Conservation (phyloP, 2,329 filamentous ascomycete genomes). For the Pseudogymnoascus sp. region DNA sequence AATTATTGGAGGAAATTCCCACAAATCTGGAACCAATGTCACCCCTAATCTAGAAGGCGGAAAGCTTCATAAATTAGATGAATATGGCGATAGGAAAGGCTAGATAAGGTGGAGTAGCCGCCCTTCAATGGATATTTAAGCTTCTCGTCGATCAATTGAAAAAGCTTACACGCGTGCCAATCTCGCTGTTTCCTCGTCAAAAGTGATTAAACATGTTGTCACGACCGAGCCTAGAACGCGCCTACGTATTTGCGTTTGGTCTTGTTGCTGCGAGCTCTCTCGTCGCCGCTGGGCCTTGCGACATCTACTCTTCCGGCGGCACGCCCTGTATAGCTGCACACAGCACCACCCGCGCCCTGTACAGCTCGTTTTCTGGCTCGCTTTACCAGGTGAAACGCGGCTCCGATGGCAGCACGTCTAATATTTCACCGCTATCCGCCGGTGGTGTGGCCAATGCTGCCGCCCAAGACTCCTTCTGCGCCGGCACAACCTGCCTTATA, state of each 20-base stretch:
- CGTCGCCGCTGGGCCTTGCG: slow-evolving; percentile 48
- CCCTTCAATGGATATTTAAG: slow-evolving; percentile 7
- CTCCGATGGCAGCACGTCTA: slow-evolving; percentile 36
- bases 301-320: slow-evolving; percentile 49
- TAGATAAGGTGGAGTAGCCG: neutral
- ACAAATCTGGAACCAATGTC: neutral
- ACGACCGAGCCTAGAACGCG: slow-evolving; percentile 23
- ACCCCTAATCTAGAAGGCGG: slow-evolving; percentile 11
- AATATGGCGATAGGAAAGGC: slow-evolving; percentile 10
- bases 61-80: slow-evolving; percentile 13
- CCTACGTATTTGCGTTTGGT: slow-evolving; percentile 21
- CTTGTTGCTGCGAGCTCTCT: slow-evolving; percentile 33
- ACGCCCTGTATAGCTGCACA: slow-evolving; percentile 59
- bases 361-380: slow-evolving; percentile 42
- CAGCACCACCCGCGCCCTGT: slow-evolving; percentile 56
- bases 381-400: slow-evolving; percentile 54
- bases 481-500: slow-evolving; percentile 53
- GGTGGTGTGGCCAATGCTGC: slow-evolving; percentile 56
- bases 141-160: slow-evolving; percentile 12
- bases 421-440: slow-evolving; percentile 39
- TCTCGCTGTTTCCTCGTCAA: slow-evolving; percentile 3
- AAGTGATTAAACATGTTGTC: slow-evolving; percentile 27
- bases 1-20: slow-evolving; percentile 18
- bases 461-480: slow-evolving; percentile 53
- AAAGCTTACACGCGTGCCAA: slow-evolving; percentile 1